Evolutionary conservation across 495 filamentous ascomycete species (phyloP).

Genomic region (Aspergillus leporis): DNA sequence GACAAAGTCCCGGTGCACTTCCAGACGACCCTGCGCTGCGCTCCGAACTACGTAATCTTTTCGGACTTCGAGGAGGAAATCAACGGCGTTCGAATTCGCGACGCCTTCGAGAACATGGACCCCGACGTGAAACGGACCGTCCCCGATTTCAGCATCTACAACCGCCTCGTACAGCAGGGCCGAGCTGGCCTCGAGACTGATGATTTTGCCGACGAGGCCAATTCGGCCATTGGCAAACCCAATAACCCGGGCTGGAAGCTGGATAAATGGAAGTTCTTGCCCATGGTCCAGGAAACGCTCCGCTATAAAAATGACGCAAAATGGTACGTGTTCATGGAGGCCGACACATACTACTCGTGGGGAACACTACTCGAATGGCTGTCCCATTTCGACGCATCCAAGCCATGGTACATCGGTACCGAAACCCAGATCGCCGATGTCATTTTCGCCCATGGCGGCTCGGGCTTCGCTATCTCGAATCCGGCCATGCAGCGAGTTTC

Average conservation of each 20-base stretch:
- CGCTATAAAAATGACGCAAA: constrained; percentile 48
- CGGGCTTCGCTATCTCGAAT: constrained; percentile 64
- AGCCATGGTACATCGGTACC: constrained; percentile 60
- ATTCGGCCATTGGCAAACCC: constrained; percentile 47
- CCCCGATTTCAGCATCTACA: constrained; percentile 54
- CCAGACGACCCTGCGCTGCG: constrained; percentile 51
- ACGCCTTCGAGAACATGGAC: constrained; percentile 47
- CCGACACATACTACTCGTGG: constrained; percentile 68
- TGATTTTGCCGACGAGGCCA: constrained; percentile 46
- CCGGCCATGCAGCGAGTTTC: constrained; percentile 51
- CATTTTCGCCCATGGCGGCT: constrained; percentile 67
- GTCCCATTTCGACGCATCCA: constrained; percentile 44
- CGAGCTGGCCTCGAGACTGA: constrained; percentile 39
- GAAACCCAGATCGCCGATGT: constrained; percentile 54
- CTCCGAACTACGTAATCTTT: constrained; percentile 56
- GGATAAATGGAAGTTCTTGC: constrained; percentile 62
- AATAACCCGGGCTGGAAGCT: constrained; percentile 56
- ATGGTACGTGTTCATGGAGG: constrained; percentile 72
- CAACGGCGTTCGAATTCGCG: constrained; percentile 47
- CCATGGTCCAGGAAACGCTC: constrained; percentile 53
- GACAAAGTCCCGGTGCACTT: constrained; percentile 52
- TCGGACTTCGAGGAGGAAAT: constrained; percentile 55
- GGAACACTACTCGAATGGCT: constrained; percentile 60
- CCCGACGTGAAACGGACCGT: constrained; percentile 34
- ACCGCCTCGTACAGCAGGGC: constrained; percentile 42